Evolutionary conservation across 192 early-diverging fungal genomes (phyloP).

Genomic region (Coemansia sp.): DNA sequence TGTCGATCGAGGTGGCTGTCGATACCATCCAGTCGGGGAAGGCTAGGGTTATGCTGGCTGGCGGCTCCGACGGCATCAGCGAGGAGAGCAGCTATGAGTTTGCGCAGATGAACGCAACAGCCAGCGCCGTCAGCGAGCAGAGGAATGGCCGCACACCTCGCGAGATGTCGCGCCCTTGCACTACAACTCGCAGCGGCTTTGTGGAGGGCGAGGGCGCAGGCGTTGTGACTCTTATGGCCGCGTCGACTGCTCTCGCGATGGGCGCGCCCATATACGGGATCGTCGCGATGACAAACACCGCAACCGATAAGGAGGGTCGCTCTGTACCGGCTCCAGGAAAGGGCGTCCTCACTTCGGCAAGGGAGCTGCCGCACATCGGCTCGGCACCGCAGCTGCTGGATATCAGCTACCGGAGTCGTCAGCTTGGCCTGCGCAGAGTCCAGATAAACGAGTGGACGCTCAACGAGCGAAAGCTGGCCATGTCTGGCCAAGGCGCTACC

Average conservation of each 20-base stretch:
- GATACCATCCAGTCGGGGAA: constrained; percentile 87
- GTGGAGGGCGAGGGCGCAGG: constrained; percentile 93
- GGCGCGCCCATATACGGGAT: constrained; percentile 90
- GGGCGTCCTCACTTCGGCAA: constrained; percentile 89
- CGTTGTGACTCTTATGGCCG: constrained; percentile 86
- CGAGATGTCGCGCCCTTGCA: constrained; percentile 93
- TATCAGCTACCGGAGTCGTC: constrained; percentile 81
- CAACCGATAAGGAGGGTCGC: constrained; percentile 93
- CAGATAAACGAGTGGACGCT: constrained; percentile 18
- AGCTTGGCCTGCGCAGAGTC: constrained; percentile 56
- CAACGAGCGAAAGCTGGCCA: constrained; percentile 5
- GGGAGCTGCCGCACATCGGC: constrained; percentile 56
- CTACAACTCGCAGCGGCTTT: constrained; percentile 87
- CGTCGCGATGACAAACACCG: constrained; percentile 81
- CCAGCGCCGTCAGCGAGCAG: constrained; percentile 75
- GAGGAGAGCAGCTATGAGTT: constrained; percentile 93
- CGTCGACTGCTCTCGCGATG: constrained; percentile 80
- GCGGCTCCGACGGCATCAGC: constrained; percentile 86
- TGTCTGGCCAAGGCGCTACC: background rate
- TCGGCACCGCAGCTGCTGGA: constrained; percentile 64
- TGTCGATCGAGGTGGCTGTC: constrained; percentile 87
- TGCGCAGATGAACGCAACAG: constrained; percentile 96
- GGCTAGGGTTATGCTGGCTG: constrained; percentile 88
- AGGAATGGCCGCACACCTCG: constrained; percentile 76
- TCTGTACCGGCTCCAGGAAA: constrained; percentile 95